Conservation (phyloP, 129 eudicot species). For the Lonicera japonica region DNA sequence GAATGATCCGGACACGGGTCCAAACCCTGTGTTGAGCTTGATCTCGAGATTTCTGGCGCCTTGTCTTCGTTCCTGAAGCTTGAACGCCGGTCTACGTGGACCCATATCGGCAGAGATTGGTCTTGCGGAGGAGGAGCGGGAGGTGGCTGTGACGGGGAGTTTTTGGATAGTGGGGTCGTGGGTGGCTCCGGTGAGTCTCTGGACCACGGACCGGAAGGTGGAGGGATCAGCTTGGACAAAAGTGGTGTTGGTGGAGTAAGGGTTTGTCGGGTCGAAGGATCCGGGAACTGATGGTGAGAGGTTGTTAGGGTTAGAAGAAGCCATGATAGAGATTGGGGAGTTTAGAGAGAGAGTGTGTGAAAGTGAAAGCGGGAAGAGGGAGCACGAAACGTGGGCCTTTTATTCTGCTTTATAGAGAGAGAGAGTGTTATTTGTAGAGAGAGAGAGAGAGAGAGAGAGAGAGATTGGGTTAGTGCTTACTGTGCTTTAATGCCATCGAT, state of each 20-base stretch:
- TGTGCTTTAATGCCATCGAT: conserved; percentile 3
- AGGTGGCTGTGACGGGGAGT: conserved; percentile 20
- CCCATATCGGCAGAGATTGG: conserved; percentile 20
- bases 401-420: neutral
- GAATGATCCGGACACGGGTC: neutral
- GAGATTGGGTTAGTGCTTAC: neutral
- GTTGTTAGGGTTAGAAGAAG: conserved; percentile 15
- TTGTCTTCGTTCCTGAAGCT: conserved; percentile 64
- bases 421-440: too few relatives aligned
- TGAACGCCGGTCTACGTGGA: conserved; percentile 41
- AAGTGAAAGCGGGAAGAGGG: neutral
- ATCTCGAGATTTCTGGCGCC: conserved; percentile 56
- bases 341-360: neutral
- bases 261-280: conserved; percentile 1
- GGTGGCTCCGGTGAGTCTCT: conserved; percentile 49
- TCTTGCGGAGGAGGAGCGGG: conserved; percentile 12
- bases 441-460: neutral
- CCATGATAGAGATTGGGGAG: conserved; percentile 15
- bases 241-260: conserved; percentile 48
- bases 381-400: neutral
- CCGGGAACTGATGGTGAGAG: neutral
- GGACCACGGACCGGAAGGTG: conserved; percentile 61
- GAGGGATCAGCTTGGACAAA: conserved; percentile 66
- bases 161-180: conserved; percentile 6
- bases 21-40: conserved; percentile 32